These are phyloP conservation scores for Apiospora kogelbergensis DNA, from an alignment of 2,329 filamentous ascomycete species.

Conservation along the genomic window DNA sequence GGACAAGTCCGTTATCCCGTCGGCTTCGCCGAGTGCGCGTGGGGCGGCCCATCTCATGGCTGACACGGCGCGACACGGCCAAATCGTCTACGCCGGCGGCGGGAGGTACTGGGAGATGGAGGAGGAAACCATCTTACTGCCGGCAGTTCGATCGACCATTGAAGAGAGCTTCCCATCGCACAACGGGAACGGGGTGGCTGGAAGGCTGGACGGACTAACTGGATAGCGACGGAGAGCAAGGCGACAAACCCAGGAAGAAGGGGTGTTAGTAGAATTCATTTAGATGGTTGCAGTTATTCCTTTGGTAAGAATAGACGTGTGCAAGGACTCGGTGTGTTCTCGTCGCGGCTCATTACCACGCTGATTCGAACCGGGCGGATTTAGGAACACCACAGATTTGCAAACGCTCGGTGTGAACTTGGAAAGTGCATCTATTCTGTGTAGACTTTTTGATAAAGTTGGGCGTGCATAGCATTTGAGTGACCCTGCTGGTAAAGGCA, in stretches of 20 bases:
- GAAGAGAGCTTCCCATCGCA: background rate
- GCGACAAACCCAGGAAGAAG: too few species aligned
- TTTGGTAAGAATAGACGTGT: background rate
- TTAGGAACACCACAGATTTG: background rate
- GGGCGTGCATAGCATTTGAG: background rate
- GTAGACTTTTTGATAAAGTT: too few species aligned
- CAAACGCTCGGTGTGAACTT: background rate
- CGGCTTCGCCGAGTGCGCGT: constrained; percentile 42
- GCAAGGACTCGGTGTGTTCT: too few species aligned
- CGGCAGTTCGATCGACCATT: constrained; percentile 17
- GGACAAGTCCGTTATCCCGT: too few species aligned
- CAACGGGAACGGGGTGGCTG: background rate
- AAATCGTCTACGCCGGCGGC: constrained; percentile 48
- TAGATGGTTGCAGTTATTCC: too few species aligned
- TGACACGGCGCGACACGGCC: constrained; percentile 45
- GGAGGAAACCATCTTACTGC: constrained; percentile 38
- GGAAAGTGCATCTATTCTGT: background rate
- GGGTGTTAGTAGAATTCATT: too few species aligned
- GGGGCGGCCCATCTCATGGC: constrained; percentile 49
- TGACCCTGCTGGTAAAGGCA: background rate
- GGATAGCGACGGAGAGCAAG: background rate
- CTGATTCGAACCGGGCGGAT: background rate
- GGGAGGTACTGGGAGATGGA: constrained; percentile 55
- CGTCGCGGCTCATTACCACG: background rate
- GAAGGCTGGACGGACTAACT: too few species aligned